Base-by-base conservation (phyloP, 2,329 filamentous ascomycete species). In the Ceratocystis alfenasii region DNA sequence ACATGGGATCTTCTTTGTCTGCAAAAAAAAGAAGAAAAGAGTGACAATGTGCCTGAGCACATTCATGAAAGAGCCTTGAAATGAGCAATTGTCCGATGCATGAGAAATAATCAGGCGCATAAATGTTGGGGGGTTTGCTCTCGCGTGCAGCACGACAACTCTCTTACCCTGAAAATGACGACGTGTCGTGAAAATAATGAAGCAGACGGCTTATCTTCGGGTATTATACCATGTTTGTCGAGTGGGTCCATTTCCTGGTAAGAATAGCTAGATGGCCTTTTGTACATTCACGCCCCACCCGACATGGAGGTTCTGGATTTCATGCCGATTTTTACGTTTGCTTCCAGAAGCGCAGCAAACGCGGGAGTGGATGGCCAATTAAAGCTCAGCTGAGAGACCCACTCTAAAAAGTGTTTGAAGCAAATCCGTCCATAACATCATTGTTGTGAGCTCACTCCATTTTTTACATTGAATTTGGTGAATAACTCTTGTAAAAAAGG, bases 341-440 rank as follows among this genome's bases (percentile, higher is more conserved):
- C 44, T 66, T 66, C 65, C 55, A 60, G 65, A 66, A 66, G 65
- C 65, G 65, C 59, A 66, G 25, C 65, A 66, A 41, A 62, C 65
- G 60, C 65, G 65, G 65, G 65, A 63, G 65, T 45, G 12, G 15
- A 12, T 36, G 15, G 36, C 65, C 65, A 66, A 62, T 66, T 41
- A 66, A 50, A 63, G 36, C 5, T 8, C n/a, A 53, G 62, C 17
- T 62, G 22, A 45, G 12, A 8, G 59, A 28, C 59, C 59, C 65
- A 66, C 65, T 41, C 36, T n/a, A 25, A 53, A 10, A 33, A 50
- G 22, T 1, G 41, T 20, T 33, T 50, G 61, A 33, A 63, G 20
- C n/a, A n/a, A 46, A 48, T 33, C 20, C n/a, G 50, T 30, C 12
- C 22, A 48, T 15, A 50, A 36, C 55, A 36, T 50, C 44, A 50